These are phyloP conservation scores for Dioszegia crocea DNA, from an alignment of 768 basidiomycete genomes.

Conservation along the genomic window DNA sequence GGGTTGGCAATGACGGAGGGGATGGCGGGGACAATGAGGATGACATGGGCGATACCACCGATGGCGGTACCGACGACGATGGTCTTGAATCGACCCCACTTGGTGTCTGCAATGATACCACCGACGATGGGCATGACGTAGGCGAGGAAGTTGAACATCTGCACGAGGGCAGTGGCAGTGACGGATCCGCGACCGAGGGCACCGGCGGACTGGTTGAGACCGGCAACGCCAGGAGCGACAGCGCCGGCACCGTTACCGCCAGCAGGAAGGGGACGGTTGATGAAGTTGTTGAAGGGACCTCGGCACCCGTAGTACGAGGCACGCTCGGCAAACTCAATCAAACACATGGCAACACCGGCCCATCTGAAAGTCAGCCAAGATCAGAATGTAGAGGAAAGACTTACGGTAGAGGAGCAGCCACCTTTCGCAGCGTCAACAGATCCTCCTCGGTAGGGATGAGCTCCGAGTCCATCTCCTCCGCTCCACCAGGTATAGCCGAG, in stretches of 20 bases:
- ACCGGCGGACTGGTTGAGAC: slow-evolving; percentile 19
- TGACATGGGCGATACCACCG: slow-evolving; percentile 36
- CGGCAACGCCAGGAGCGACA: slow-evolving; percentile 8
- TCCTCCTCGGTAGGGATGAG: slow-evolving; percentile 40
- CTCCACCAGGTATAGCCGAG: background rate
- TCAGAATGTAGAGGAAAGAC: background rate
- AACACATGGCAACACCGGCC: slow-evolving; percentile 34
- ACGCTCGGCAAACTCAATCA: slow-evolving; percentile 43
- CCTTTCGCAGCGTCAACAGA: slow-evolving; percentile 33
- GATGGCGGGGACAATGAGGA: slow-evolving; percentile 33
- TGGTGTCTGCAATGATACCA: slow-evolving; percentile 41
- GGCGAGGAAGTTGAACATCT: slow-evolving; percentile 30
- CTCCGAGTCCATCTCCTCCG: slow-evolving; percentile 9
- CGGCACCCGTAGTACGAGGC: slow-evolving; percentile 26
- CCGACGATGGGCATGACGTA: slow-evolving; percentile 36
- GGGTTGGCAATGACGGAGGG: slow-evolving; percentile 37
- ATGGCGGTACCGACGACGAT: slow-evolving; percentile 24
- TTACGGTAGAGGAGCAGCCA: background rate
- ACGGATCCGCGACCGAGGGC: slow-evolving; percentile 31
- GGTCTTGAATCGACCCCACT: slow-evolving; percentile 42
- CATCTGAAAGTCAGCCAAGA: slow-evolving; percentile 6
- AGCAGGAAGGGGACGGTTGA: slow-evolving; percentile 27
- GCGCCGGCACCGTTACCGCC: slow-evolving; percentile 27
- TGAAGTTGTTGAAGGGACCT: slow-evolving; percentile 22
- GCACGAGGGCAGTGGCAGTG: slow-evolving; percentile 22